Percentiles rank a stretch among this genome's conserved stretches.
Conservation (phyloP, 345 rosid species). For the Conringia planisiliqua region DNA sequence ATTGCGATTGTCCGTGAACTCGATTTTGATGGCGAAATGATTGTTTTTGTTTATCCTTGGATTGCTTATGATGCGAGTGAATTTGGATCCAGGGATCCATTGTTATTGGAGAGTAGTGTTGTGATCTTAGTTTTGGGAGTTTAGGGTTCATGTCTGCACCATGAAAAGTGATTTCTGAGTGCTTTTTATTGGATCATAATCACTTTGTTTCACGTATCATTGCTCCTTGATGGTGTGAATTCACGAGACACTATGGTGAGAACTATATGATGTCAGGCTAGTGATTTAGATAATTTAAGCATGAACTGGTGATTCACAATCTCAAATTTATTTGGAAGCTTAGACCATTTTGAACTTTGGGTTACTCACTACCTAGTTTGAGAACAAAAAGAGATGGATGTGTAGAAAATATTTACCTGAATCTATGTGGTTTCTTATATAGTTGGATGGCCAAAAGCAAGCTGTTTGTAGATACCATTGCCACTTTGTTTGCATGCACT, state of each 20-base stretch:
- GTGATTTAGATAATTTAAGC: neutral
- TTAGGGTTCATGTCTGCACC: conserved; percentile 14
- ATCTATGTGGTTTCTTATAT: neutral
- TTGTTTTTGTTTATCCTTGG: neutral
- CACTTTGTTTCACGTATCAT: neutral
- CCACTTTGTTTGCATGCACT: neutral
- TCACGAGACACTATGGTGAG: neutral
- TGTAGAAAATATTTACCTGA: neutral
- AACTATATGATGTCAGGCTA: neutral
- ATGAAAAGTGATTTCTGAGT: neutral
- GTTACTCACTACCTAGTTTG: neutral
- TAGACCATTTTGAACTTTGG: neutral
- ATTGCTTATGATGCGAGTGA: neutral
- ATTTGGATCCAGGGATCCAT: neutral
- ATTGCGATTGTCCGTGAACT: neutral
- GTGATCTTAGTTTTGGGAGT: neutral
- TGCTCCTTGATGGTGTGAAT: neutral
- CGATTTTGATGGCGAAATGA: neutral
- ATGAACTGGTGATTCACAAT: neutral
- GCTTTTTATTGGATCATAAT: neutral
- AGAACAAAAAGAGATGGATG: neutral
- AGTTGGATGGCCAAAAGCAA: neutral
- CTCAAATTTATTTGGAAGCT: neutral
- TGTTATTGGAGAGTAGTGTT: neutral
- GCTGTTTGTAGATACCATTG: neutral